Percentiles rank a stretch among this genome's conserved stretches.
Conservation (phyloP, 1,139 yeast genomes). For the Geotrichum bryndzae region DNA sequence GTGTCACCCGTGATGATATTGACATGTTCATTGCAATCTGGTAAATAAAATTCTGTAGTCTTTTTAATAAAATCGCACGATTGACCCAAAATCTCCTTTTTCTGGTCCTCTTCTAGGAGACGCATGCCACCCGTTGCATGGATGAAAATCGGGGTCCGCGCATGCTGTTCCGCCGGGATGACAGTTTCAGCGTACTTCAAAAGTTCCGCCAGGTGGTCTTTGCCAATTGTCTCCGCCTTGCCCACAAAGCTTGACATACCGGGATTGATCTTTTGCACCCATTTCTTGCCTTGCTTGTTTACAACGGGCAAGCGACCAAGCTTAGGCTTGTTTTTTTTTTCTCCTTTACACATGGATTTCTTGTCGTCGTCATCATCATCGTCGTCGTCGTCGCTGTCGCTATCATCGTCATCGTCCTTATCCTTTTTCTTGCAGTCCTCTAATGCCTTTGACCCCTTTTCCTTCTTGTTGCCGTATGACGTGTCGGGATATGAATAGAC, state of each 20-base stretch:
- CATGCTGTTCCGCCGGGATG: constrained; percentile 60
- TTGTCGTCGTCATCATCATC: constrained; percentile 20
- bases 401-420: constrained; percentile 20
- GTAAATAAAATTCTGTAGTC: constrained; percentile 53
- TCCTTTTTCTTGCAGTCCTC: background rate
- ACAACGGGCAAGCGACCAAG: constrained; percentile 38
- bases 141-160: constrained; percentile 68
- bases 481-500: constrained; percentile 63
- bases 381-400: constrained; percentile 24
- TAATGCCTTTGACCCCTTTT: background rate
- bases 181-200: constrained; percentile 49
- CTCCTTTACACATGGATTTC: constrained; percentile 16
- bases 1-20: constrained; percentile 68
- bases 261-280: constrained; percentile 61
- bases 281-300: constrained; percentile 43
- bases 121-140: constrained; percentile 84
- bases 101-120: constrained; percentile 47
- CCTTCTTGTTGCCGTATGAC: background rate
- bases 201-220: constrained; percentile 50
- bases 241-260: constrained; percentile 56
- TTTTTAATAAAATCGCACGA: constrained; percentile 52
- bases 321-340: constrained; percentile 13
- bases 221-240: constrained; percentile 49
- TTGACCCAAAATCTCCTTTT: constrained; percentile 39
- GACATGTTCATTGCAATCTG: constrained; percentile 48